Evolutionary conservation across 2,329 filamentous ascomycete species (phyloP).

Genomic region (Ophiosphaerella narmari): DNA sequence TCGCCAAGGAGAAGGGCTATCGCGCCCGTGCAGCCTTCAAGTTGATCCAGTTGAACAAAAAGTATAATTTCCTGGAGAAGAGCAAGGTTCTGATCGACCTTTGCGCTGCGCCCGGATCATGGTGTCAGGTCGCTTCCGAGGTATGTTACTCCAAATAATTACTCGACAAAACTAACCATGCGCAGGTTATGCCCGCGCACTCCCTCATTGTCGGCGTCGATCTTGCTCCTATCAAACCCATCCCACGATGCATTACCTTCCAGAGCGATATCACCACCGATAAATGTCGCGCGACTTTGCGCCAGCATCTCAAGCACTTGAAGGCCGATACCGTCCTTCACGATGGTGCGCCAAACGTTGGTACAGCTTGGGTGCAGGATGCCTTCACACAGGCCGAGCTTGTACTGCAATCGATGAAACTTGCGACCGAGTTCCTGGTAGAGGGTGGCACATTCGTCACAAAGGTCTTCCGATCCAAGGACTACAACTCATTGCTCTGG

Average conservation of each 20-base stretch:
- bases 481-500: slow-evolving; percentile 95
- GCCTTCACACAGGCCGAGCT: slow-evolving; percentile 97
- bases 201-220: slow-evolving; percentile 94
- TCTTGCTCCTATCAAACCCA: slow-evolving; percentile 91
- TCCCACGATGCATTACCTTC: slow-evolving; percentile 91
- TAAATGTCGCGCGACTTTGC: slow-evolving; percentile 88
- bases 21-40: slow-evolving; percentile 96
- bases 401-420: slow-evolving; percentile 84
- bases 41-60: slow-evolving; percentile 97
- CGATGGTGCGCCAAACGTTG: slow-evolving; percentile 96
- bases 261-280: slow-evolving; percentile 98
- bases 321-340: slow-evolving; percentile 95
- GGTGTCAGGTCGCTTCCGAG: slow-evolving; percentile 76
- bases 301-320: slow-evolving; percentile 90
- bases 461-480: slow-evolving; percentile 96
- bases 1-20: slow-evolving; percentile 98
- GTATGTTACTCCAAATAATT: slow-evolving; percentile 60
- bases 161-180: slow-evolving; percentile 3
- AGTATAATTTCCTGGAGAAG: slow-evolving; percentile 97
- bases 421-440: slow-evolving; percentile 89
- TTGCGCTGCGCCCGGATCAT: slow-evolving; percentile 84
- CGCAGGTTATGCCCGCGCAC: slow-evolving; percentile 77
- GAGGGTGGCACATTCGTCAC: slow-evolving; percentile 86
- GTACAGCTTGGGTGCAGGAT: slow-evolving; percentile 97
- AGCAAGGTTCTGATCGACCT: slow-evolving; percentile 96